Base-by-base conservation (phyloP, 2,329 filamentous ascomycete genomes). In the Pestalotiopsis sp. region DNA sequence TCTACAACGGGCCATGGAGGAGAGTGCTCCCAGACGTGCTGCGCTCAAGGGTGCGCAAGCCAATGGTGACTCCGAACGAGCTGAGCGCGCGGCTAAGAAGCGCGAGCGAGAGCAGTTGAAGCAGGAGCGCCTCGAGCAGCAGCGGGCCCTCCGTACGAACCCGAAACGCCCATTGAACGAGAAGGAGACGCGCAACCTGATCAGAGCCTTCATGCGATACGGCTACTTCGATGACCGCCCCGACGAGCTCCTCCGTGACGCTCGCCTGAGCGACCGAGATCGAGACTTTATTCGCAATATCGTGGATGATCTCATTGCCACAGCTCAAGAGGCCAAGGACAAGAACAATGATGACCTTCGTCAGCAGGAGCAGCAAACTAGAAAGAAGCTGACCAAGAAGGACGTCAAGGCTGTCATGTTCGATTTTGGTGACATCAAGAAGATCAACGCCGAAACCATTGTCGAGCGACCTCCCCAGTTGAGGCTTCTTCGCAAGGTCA, bases 361-460 rank as follows among this genome's bases (percentile, higher is more conserved):
- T 41, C 90, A 92, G 71, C 94, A 94, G 76, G 94, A 97, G 74
- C 93, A 96, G 79, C 90, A 92, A 71, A 87, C 89, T 0, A 94
- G 94, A 77, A 97, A 96, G 78, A 87, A 90, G 2, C 82, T 97
- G 67, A 97, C 95, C 0, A 98, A 98, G 84, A 99, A 99, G 80
- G 96, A 99, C 78, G 94, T 94, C 81, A 99, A 99, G 81, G 96
- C 96, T 0, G 94, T 99, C 20, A 84, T 99, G 59, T 98, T 99
- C 75, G 95, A 98, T 78, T 97, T 95, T 81, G 91, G 92, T 61
- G 94, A 95, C 67, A 92, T 98, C 65, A 97, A 97, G 81, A 95
- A 97, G 75, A 89, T 98, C 76, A 99, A 99, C 77, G 96, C 96
- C 0, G 94, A 97, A 81, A 98, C 96, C 0, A 92, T 98, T 67